Conservation (phyloP, 805 yeast genomes). For the Candida boleticola region DNA sequence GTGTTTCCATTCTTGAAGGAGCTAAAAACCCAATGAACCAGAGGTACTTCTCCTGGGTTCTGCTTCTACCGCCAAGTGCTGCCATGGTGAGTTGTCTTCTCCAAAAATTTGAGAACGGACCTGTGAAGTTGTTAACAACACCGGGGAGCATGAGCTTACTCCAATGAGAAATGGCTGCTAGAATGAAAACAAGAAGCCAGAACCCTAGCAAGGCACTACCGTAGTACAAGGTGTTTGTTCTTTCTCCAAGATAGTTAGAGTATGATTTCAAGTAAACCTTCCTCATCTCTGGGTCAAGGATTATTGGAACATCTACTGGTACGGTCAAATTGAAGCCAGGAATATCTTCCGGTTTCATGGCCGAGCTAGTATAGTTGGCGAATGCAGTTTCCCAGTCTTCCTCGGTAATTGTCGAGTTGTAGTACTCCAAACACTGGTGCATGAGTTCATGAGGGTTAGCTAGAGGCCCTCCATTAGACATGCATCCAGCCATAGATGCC, state of each 20-base stretch:
- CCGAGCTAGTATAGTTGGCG: slow-evolving; percentile 13
- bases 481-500: slow-evolving; percentile 34
- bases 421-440: not conserved
- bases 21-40: slow-evolving; percentile 29
- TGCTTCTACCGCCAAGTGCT: slow-evolving; percentile 27
- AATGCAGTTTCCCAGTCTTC: slow-evolving; percentile 16
- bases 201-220: slow-evolving; percentile 32
- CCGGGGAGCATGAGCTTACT: slow-evolving; percentile 26
- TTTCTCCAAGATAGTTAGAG: slow-evolving; percentile 40
- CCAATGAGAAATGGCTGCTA: slow-evolving; percentile 30
- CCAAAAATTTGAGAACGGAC: slow-evolving; percentile 27
- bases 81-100: slow-evolving; percentile 39
- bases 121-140: slow-evolving; percentile 17
- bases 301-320: slow-evolving; percentile 9
- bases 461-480: slow-evolving; percentile 17
- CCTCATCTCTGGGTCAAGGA: not conserved
- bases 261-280: slow-evolving; percentile 15
- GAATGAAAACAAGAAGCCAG: slow-evolving; percentile 28
- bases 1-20: slow-evolving; percentile 40
- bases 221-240: slow-evolving; percentile 42
- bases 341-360: slow-evolving; percentile 16
- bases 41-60: slow-evolving; percentile 22
- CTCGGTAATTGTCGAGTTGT: slow-evolving; percentile 18
- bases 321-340: slow-evolving; percentile 19
- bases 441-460: not conserved